These are phyloP conservation scores for Nannochloropsis oceanica DNA, from an alignment of 108 stramenopile genomes.

Conservation along the genomic window DNA sequence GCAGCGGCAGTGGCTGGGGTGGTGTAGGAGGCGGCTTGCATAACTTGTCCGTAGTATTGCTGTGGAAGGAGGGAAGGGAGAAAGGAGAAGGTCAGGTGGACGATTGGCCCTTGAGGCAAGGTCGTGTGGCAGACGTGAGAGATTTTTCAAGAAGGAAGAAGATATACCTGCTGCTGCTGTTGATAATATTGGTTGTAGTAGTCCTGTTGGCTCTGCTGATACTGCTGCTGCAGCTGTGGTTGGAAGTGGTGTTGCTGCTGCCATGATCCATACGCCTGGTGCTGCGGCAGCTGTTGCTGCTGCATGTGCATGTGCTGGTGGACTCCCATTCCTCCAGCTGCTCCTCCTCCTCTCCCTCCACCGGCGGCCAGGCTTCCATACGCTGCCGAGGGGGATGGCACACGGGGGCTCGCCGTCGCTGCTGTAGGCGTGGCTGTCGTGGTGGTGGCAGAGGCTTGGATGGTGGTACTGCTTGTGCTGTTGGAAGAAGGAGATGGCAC, in stretches of 20 bases:
- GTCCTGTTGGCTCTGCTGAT: not conserved
- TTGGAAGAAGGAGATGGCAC: no score
- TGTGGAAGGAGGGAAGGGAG: not conserved
- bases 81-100: not conserved
- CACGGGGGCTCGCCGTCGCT: no score
- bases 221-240: not conserved
- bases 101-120: not conserved
- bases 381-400: no score
- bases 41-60: not conserved
- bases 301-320: not conserved
- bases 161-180: not conserved
- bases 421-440: no score
- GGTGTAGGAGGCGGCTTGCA: not conserved
- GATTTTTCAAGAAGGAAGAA: not conserved
- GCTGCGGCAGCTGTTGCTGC: not conserved
- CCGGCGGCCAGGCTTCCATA: no score
- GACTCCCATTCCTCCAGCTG: not conserved
- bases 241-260: not conserved
- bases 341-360: no score
- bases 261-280: not conserved
- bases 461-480: no score
- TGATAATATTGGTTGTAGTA: not conserved
- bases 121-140: not conserved
- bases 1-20: not conserved
- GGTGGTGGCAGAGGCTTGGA: no score